Evolutionary conservation across 306 rosid genomes (phyloP).

Genomic region (Ormosia emarginata): DNA sequence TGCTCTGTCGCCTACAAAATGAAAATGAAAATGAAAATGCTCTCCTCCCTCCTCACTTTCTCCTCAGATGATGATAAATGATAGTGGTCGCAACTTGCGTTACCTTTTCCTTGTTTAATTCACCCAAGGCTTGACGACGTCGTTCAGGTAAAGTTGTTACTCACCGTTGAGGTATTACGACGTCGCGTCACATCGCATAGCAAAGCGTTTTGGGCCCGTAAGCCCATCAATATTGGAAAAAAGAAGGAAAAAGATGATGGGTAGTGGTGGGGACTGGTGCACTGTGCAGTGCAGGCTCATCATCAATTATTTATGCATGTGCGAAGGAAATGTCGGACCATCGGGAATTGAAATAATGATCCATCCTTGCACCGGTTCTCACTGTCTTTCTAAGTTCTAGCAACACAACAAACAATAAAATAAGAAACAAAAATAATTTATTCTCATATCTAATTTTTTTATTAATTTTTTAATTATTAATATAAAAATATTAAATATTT

Average conservation of each 20-base stretch:
- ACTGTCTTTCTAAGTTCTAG: too few relatives aligned
- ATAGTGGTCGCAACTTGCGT: background rate
- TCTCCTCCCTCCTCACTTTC: background rate
- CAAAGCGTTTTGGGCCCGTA: background rate
- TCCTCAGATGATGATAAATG: background rate
- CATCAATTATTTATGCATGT: background rate
- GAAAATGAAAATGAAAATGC: constrained; percentile 15
- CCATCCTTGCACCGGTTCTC: background rate
- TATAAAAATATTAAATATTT: too few relatives aligned
- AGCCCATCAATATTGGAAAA: background rate
- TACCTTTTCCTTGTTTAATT: background rate
- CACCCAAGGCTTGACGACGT: background rate
- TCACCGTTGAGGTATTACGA: background rate
- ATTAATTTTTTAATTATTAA: too few relatives aligned
- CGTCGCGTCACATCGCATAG: background rate
- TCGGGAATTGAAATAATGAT: background rate
- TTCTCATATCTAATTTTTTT: too few relatives aligned
- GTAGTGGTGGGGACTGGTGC: background rate
- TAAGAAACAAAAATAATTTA: too few relatives aligned
- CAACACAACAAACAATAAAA: too few relatives aligned
- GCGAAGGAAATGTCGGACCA: background rate
- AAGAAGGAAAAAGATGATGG: background rate
- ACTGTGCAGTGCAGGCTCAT: background rate
- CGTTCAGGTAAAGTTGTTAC: background rate
- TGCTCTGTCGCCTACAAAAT: background rate